These are phyloP conservation scores for Hygrophila difformis DNA, from an alignment of 257 asterid species.

Conservation along the genomic window DNA sequence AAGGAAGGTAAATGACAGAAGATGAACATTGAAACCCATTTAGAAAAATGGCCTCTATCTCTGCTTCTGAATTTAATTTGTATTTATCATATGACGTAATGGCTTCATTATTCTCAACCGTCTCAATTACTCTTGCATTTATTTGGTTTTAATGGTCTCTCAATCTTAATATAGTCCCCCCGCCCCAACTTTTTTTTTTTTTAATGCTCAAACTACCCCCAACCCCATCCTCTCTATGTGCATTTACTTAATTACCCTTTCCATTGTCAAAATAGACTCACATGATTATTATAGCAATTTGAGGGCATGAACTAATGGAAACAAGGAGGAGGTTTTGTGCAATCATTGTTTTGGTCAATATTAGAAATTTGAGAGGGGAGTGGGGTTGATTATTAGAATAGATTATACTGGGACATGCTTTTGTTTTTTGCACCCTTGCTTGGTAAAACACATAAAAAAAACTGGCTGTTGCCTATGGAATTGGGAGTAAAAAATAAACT, in stretches of 20 bases:
- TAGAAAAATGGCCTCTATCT: slow-evolving; percentile 5
- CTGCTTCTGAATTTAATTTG: slow-evolving; percentile 49
- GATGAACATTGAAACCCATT: slow-evolving; percentile 8
- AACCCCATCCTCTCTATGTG: slow-evolving; percentile 1
- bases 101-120: slow-evolving; percentile 64
- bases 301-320: neutral
- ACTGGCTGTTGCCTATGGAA: slow-evolving; percentile 1
- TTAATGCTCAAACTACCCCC: slow-evolving; percentile 41
- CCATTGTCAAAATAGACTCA: no score
- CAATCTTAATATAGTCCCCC: slow-evolving; percentile 41
- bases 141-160: slow-evolving; percentile 64
- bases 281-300: no score
- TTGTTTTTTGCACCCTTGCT: no score
- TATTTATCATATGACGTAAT: slow-evolving; percentile 36
- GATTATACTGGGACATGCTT: no score
- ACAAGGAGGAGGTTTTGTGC: neutral
- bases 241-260: slow-evolving; percentile 30
- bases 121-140: slow-evolving; percentile 84
- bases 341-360: no score
- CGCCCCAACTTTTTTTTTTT: slow-evolving; percentile 17
- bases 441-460: no score
- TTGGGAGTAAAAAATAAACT: no score
- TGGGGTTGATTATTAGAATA: neutral
- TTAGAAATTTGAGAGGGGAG: no score
- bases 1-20: neutral